Evolutionary conservation across 208 protist species (phyloP), one percentile per base, ranked within the genome.

Genomic region (Trypanosoma scelopori): DNA sequence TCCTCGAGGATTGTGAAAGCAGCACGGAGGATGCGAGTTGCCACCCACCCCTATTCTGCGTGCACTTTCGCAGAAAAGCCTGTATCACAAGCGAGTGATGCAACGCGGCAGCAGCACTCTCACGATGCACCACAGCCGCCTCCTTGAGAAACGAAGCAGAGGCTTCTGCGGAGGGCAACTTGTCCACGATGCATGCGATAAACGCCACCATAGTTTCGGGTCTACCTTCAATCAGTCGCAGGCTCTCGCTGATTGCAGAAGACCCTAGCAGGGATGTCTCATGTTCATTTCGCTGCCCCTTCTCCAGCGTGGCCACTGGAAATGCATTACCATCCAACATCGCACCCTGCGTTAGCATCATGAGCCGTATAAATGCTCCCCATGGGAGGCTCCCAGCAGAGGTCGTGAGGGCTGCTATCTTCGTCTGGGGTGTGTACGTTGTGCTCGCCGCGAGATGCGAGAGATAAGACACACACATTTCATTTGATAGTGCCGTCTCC

Each of bases 401-500:
- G 0, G 45, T 45, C 37, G 75, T 66, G 15, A 91, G 77, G 18
- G 74, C 61, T 41, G 42, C 59, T 46, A 73, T 76, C 61, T 94
- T 94, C 23, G 75, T 42, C 27, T 84, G 72, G 1, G 73, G 27
- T 30, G 56, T 53, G 32, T 87, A 63, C 23, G 82, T 85, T 23
- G 89, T 95, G 68, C 86, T 92, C 20, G 84, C 86, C 3, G 79
- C 68, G 20, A 95, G 69, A 59, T 95, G 85, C 25, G 84, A 84
- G 20, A 92, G 65, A 65, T 87, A 93, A 7, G 86, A 93, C 20
- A 59, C 49, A 65, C 86, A 92, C 51, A 95, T 75, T 30, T 71
- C 59, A 63, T 85, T 57, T 23, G 58, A 55, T 51, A 90, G 32
- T 5, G 84, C 85, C 22, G 85, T 76, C 7, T 66, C 22, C 28